Percentiles rank a stretch among this genome's conserved stretches.
Conservation (phyloP, 2,329 filamentous ascomycete genomes). For the Aureobasidium sp. region DNA sequence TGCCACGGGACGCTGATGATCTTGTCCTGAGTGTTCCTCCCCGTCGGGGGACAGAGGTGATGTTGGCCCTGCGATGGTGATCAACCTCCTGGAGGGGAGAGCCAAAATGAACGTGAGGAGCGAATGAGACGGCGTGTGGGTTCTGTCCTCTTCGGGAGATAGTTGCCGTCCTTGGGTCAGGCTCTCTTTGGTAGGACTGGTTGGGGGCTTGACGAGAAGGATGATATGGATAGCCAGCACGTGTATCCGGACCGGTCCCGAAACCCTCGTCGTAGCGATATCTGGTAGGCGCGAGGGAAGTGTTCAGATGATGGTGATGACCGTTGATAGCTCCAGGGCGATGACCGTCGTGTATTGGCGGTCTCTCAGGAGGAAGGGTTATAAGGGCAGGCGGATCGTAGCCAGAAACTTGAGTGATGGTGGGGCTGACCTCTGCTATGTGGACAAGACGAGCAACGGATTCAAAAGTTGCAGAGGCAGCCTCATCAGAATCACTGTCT, state of each 20-base stretch:
- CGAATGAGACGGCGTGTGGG: not conserved
- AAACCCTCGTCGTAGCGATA: not conserved
- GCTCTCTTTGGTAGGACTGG: not conserved
- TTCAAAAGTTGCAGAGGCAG: not conserved
- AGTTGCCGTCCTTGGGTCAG: not conserved
- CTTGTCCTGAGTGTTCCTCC: conserved; percentile 5
- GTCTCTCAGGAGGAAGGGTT: not conserved
- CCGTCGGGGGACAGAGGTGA: conserved; percentile 10
- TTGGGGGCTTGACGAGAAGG: not conserved
- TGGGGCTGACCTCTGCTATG: conserved; percentile 8
- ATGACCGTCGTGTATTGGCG: not conserved
- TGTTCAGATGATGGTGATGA: not conserved
- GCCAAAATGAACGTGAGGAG: conserved; percentile 16
- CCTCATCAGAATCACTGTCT: not conserved
- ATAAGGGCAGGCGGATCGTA: not conserved
- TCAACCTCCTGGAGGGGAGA: conserved; percentile 5
- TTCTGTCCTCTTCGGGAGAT: not conserved
- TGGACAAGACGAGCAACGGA: not conserved
- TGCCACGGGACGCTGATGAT: not conserved
- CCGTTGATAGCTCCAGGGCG: not conserved
- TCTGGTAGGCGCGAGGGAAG: not conserved
- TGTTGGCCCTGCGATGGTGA: not conserved
- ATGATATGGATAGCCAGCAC: not conserved
- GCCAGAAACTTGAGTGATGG: not conserved
- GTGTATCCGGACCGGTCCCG: not conserved